These are phyloP conservation scores for Cystoisospora suis DNA, from an alignment of 169 alveolate species.

Conservation along the genomic window DNA sequence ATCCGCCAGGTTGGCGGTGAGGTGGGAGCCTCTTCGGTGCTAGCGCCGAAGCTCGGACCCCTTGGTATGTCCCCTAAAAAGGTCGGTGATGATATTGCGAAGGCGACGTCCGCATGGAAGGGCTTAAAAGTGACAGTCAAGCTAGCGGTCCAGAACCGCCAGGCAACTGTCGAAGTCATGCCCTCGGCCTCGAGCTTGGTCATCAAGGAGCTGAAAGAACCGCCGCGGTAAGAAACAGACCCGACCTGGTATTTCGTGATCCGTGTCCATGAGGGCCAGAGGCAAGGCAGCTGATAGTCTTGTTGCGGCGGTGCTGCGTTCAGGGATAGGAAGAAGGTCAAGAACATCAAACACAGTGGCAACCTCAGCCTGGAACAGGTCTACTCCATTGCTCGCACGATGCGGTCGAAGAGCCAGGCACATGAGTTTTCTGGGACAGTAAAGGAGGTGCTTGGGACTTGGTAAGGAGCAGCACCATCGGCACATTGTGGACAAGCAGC, in stretches of 20 bases:
- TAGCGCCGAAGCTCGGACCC: conserved; percentile 98
- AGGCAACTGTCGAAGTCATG: conserved; percentile 91
- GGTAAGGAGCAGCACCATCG: conserved; percentile 65
- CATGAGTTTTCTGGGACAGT: conserved; percentile 94
- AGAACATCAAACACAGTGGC: conserved; percentile 95
- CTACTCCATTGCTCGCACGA: conserved; percentile 90
- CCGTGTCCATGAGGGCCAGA: background rate
- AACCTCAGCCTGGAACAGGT: conserved; percentile 93
- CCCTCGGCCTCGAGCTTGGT: conserved; percentile 96
- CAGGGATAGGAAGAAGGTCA: conserved; percentile 94
- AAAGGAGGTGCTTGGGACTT: conserved; percentile 96
- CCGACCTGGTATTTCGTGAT: background rate
- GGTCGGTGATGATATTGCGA: conserved; percentile 97
- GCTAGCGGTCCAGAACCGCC: conserved; percentile 83
- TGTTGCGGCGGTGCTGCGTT: background rate
- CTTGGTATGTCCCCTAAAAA: conserved; percentile 89
- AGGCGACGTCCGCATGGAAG: conserved; percentile 95
- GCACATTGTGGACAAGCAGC: no score
- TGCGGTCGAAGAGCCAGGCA: conserved; percentile 86
- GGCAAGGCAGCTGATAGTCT: background rate
- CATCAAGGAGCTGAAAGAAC: conserved; percentile 95
- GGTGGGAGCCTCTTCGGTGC: conserved; percentile 96
- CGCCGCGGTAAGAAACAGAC: conserved; percentile 80
- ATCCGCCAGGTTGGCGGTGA: conserved; percentile 97
- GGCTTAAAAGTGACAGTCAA: conserved; percentile 91